Base-by-base conservation (phyloP, 345 rosid genomes). In the Theobroma cacao region DNA sequence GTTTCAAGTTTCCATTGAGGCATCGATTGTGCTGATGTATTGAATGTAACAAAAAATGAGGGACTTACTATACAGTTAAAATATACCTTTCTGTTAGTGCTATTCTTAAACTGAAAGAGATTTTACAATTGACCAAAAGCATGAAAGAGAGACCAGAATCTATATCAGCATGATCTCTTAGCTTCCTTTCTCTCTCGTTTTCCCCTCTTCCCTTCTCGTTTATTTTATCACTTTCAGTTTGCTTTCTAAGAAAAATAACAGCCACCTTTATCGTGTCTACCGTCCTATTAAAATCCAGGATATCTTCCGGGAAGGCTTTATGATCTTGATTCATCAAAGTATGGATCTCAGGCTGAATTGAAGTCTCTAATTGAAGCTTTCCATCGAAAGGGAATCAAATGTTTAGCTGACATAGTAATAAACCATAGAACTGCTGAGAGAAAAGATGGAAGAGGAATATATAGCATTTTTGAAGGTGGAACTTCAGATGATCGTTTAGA, bases 221-320 rank as follows among this genome's bases (percentile, higher is more conserved):
- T 9, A 24, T 41, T 68, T 1, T 4, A 12, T 68, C 14, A 63
- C 55, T 26, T 68, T 13, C 31, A 22, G 26, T 68, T 62, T 12
- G 53, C 18, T 13, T 12, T 24, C 26, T 5, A 24, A 34, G 45
- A 18, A 63, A 63, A 36, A 11, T 64, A 11, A 66, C 31, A 24
- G 9, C 4, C n/a, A 56, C 24, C 30, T 18, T 10, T 20, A n/a
- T 60, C 12, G 3, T 43, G n/a, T 7, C 18, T 24, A 20, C 11
- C n/a, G 31, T 11, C 6, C 17, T 13, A 1, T 8, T 15, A 17
- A 30, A 59, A 62, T 28, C 3, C 70, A 94, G 98, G 98, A 14
- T 95, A 95, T 80, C 38, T 95, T 80, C 98, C 98, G 3, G 98
- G 98, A n/a, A 87, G 94, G 83, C 85, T 95, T 3, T 93, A 95